Evolutionary conservation across 306 rosid species (phyloP), one percentile per base, ranked within the genome.

Genomic region (Lathyrus tuberosus): DNA sequence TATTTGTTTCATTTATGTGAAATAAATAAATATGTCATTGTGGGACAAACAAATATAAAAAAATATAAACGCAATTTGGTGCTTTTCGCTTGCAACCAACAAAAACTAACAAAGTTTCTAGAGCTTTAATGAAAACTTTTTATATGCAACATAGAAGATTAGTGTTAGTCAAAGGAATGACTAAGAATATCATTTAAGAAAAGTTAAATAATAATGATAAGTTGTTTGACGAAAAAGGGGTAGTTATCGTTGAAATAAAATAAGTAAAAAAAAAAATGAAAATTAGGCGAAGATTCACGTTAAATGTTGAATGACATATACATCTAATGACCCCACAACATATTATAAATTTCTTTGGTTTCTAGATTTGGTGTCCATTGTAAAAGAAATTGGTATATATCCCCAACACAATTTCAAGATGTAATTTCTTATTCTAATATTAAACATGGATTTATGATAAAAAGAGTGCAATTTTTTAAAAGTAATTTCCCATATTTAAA

Each of bases 211-310:
- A 40, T 41, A 54, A 69, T 15, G 0, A 10, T 10, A 0, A 5
- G 42, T 57, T 67, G 54, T 66, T 58, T 35, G 79, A 57, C 62
- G 0, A 5, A 14, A 18, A 17, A 18, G 37, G 4, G 14, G 37
- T 12, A 14, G 24, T 3, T 9, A 40, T 35, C 7, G 9, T 33
- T 60, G n/a, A 60, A 58, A 33, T 35, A 60, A 8, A 12, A 42
- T 10, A 20, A 20, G 3, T 4, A 41, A 8, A 8, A 51, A 41
- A 8, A 8, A 51, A 20, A 20, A 20, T 20, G 2, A 46, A 44
- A 8, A 57, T 30, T 70, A 42, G 67, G 76, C 46, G 60, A 46
- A 59, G 60, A 71, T 47, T 58, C n/a, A 46, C 35, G 22, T 58
- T 42, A 56, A 40, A 26, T 41, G 8, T 28, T 58, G 64, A 31